phyloP scores from a whole-genome alignment of 148 eudicot genomes.

The Nepenthes mirabilis region DNA sequence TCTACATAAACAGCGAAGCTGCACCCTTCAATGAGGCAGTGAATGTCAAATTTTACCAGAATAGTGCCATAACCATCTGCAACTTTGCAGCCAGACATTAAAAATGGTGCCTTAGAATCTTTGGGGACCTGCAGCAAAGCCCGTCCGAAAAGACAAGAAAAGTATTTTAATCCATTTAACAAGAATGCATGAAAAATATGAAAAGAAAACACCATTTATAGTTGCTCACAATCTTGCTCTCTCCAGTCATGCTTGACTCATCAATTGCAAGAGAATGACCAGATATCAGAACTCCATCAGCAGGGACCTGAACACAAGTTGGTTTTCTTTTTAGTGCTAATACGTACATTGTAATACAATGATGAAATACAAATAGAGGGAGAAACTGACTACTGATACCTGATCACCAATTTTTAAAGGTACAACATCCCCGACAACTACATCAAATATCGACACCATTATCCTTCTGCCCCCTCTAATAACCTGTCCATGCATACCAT shows the following conservation, averaged over 20 bases:
- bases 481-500: conserved; percentile 33
- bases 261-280: conserved; percentile 89
- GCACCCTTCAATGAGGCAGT: no score
- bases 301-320: conserved; percentile 54
- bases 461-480: conserved; percentile 76
- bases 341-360: not conserved
- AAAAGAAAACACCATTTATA: not conserved
- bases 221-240: conserved; percentile 76
- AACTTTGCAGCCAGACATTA: conserved; percentile 96
- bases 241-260: conserved; percentile 99
- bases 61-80: conserved; percentile 93
- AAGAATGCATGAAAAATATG: not conserved
- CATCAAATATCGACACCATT: conserved; percentile 69
- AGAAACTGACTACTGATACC: conserved; percentile 24
- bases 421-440: conserved; percentile 85
- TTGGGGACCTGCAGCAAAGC: conserved; percentile 43
- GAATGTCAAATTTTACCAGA: conserved; percentile 41
- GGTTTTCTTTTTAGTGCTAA: not conserved
- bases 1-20: no score
- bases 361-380: not conserved
- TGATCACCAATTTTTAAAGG: conserved; percentile 94
- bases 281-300: conserved; percentile 79
- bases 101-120: conserved; percentile 58
- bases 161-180: conserved; percentile 5
- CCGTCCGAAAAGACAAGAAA: conserved; percentile 3